Conservation (phyloP, 2,329 filamentous ascomycete genomes). For the Nemania bipapillata region DNA sequence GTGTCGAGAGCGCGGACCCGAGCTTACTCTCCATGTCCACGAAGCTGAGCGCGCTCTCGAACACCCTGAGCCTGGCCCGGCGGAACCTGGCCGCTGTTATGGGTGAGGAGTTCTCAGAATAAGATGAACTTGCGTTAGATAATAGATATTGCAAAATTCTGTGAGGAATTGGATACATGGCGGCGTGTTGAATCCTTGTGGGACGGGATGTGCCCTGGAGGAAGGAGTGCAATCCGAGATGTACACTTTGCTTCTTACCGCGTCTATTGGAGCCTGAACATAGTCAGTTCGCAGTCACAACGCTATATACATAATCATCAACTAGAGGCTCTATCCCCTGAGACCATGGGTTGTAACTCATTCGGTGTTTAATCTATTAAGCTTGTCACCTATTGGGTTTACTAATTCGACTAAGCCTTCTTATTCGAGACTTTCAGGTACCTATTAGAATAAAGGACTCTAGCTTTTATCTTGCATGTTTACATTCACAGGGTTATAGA, state of each 20-base stretch:
- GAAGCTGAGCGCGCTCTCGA: constrained; percentile 81
- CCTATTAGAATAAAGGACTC: too few species aligned
- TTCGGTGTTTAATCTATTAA: too few species aligned
- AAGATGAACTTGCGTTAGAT: constrained; percentile 7
- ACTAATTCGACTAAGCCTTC: too few species aligned
- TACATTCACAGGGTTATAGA: too few species aligned
- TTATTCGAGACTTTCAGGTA: too few species aligned
- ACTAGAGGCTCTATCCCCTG: too few species aligned
- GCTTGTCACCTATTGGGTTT: too few species aligned
- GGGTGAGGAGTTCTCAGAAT: constrained; percentile 64
- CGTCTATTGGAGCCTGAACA: background rate
- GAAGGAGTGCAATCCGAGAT: background rate
- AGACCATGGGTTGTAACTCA: too few species aligned
- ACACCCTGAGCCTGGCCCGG: constrained; percentile 75
- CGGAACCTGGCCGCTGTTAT: constrained; percentile 81
- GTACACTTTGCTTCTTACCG: background rate
- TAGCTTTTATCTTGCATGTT: too few species aligned
- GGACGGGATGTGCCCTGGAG: background rate
- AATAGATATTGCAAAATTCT: background rate
- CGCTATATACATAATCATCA: too few species aligned
- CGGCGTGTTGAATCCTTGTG: background rate
- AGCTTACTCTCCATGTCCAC: constrained; percentile 83
- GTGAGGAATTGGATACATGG: background rate
- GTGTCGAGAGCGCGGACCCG: constrained; percentile 89
- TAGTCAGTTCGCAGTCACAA: too few species aligned